Evolutionary conservation across 495 filamentous ascomycete genomes (phyloP).

Genomic region (Hamigera avellanea): DNA sequence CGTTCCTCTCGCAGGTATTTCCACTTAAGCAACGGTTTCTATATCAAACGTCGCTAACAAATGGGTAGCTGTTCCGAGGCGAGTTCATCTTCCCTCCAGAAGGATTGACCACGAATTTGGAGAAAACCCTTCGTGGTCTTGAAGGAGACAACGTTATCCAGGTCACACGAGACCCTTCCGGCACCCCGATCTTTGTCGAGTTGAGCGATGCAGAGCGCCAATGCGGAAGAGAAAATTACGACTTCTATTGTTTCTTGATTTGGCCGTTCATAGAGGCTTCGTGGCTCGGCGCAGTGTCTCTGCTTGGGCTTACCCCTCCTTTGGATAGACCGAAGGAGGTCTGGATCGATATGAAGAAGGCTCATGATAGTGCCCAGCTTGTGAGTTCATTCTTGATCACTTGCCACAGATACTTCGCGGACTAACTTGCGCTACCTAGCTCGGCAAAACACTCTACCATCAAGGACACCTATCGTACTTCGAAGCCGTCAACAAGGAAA

Average conservation of each 20-base stretch:
- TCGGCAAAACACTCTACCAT: constrained; percentile 94
- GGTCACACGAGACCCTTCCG: constrained; percentile 45
- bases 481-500: constrained; percentile 96
- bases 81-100: constrained; percentile 95
- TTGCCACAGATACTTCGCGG: constrained; percentile 3
- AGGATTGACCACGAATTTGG: constrained; percentile 66
- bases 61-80: constrained; percentile 69
- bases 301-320: constrained; percentile 77
- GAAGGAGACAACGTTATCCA: constrained; percentile 73
- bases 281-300: constrained; percentile 81
- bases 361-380: constrained; percentile 73
- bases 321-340: constrained; percentile 43
- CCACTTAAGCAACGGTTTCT: background rate
- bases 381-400: constrained; percentile 31
- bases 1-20: constrained; percentile 67
- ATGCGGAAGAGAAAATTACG: constrained; percentile 81
- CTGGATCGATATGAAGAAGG: constrained; percentile 68
- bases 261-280: constrained; percentile 94
- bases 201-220: constrained; percentile 64
- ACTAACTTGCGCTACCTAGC: constrained; percentile 31
- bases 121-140: constrained; percentile 62
- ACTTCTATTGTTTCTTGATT: constrained; percentile 96
- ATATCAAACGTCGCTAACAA: constrained; percentile 8
- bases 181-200: constrained; percentile 50
- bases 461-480: constrained; percentile 95